These are phyloP conservation scores for Sporothrix humicola DNA, from an alignment of 2,329 filamentous ascomycete genomes.

Conservation along the genomic window DNA sequence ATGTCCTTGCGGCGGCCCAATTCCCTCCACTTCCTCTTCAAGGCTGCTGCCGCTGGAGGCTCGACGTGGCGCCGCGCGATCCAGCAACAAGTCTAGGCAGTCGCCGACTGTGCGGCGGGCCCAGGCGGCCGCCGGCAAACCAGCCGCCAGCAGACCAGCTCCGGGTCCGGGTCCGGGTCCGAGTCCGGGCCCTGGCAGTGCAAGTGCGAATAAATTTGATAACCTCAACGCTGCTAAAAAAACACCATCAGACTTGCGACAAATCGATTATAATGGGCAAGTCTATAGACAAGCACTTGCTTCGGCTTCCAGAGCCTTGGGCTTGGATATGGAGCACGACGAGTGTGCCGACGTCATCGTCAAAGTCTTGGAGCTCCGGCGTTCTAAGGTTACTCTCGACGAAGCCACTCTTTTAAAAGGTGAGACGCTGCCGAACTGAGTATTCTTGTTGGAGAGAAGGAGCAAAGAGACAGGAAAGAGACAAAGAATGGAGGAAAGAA, in stretches of 20 bases:
- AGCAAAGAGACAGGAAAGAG: no score
- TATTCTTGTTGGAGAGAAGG: no score
- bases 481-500: no score
- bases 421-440: background rate
- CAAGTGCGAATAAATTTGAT: background rate
- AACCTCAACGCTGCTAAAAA: no score
- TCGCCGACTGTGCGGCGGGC: conserved; percentile 27
- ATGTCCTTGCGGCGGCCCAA: background rate
- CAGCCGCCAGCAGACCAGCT: background rate
- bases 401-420: background rate
- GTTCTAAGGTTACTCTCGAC: background rate
- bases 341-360: conserved; percentile 30
- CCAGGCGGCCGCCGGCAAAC: background rate
- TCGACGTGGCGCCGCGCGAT: conserved; percentile 22
- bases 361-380: background rate
- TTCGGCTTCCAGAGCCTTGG: background rate
- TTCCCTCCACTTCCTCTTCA: background rate
- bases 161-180: no score
- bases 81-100: background rate
- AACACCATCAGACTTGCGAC: background rate
- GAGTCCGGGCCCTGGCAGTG: no score
- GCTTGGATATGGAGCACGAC: background rate
- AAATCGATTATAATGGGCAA: no score
- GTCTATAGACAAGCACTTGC: no score
- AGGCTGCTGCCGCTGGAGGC: background rate